Evolutionary conservation across 805 yeast genomes (phyloP), one percentile per base, ranked within the genome.

Genomic region (Metschnikowia gruessii): DNA sequence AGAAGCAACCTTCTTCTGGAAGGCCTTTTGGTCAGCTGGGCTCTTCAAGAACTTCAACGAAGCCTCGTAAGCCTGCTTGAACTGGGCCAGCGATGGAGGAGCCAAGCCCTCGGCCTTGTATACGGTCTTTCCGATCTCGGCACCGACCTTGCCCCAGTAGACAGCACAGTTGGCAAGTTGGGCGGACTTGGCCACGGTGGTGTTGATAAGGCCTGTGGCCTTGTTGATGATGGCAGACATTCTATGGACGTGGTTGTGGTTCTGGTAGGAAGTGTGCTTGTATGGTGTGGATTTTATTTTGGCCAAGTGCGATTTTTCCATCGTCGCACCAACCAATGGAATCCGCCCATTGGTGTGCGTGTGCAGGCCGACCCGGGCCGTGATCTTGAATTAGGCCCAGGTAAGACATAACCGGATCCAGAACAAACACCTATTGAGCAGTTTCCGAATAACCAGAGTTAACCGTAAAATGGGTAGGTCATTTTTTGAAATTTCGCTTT

Each of bases 101-200:
- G 95, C 87, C 59, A 94, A 74, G 54, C 90, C 95, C 75, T 94
- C 99, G 70, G 87, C 86, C 64, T 83, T 72, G 81, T 92, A 94
- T 52, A 94, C 87, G 69, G 81, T 79, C 70, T 86, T 86, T 50
- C 78, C 81, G 58, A 82, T 65, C 67, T 82, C 87, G 52, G 76
- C 81, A 45, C 72, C 64, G 50, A 82, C 87, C 72, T 82, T 82
- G 47, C 82, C 73, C 87, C 94, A 94, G 85, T 88, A 94, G 49
- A 87, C 67, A 48, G 91, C 75, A 52, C 74, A 59, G 70, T 83
- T 79, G 56, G 69, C 62, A 29, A 66, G 56, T 54, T 68, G 65
- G 43, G 69, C 64, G 48, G 75, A 58, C 59, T 66, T 70, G 55
- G 67, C 50, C 42, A 71, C 65, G 42, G 62, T 50, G 33, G 60